phyloP scores from a whole-genome alignment of 2,329 filamentous ascomycete species.

The Atkinsonella texensis region DNA sequence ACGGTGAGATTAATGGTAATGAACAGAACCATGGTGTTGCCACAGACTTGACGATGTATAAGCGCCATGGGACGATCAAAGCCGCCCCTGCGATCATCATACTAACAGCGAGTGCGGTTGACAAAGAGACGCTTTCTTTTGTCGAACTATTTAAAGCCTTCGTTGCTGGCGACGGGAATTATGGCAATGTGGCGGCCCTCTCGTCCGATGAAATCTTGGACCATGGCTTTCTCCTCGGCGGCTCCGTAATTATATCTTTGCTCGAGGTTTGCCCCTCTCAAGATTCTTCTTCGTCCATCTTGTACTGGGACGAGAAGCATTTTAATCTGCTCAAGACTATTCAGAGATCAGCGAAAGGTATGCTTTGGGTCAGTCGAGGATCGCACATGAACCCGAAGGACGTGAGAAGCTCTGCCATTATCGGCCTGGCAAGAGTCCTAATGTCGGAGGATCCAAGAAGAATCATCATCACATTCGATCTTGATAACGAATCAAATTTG shows the following conservation, averaged over 20 bases:
- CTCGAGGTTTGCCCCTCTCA: slow-evolving; percentile 25
- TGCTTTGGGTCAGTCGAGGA: slow-evolving; percentile 37
- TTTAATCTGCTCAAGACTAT: slow-evolving; percentile 31
- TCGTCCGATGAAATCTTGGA: slow-evolving; percentile 3
- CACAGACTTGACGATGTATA: background rate
- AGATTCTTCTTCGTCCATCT: slow-evolving; percentile 18
- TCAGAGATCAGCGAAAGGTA: slow-evolving; percentile 20
- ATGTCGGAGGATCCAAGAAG: slow-evolving; percentile 36
- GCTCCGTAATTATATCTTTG: slow-evolving; percentile 30
- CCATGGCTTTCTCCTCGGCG: slow-evolving; percentile 10
- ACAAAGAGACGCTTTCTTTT: background rate
- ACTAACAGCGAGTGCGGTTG: background rate
- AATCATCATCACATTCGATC: slow-evolving; percentile 31
- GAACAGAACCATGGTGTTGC: background rate
- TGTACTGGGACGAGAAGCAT: slow-evolving; percentile 23
- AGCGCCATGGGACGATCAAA: background rate
- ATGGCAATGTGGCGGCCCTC: background rate
- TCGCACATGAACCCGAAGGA: slow-evolving; percentile 24
- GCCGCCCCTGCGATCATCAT: background rate
- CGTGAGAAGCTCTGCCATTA: slow-evolving; percentile 27
- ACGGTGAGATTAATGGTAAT: background rate
- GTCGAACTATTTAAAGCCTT: background rate
- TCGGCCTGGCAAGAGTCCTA: slow-evolving; percentile 35
- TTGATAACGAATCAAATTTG: slow-evolving; percentile 16
- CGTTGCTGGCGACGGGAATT: background rate